A percentile compares a stretch with the other conserved stretches of the same genome.
phyloP scores from a whole-genome alignment of 1,139 yeast genomes.

The Debaryomyces fabryi region DNA sequence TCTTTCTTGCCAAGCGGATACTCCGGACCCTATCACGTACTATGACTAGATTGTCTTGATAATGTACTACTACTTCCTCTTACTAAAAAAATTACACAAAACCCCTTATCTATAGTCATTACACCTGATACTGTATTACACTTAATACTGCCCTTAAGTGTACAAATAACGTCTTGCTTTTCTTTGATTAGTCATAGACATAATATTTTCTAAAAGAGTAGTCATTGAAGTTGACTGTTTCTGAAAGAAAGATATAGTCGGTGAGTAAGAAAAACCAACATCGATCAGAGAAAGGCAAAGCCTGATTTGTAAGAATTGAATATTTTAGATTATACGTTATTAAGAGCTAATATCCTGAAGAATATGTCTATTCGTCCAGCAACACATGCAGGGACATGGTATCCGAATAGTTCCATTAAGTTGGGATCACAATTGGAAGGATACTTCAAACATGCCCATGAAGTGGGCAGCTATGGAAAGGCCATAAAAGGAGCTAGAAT shows the following conservation, averaged over 20 bases:
- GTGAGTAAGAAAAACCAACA: neutral
- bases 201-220: neutral
- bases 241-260: neutral
- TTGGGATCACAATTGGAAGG: conserved; percentile 8
- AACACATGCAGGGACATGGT: conserved; percentile 93
- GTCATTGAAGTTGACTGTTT: neutral
- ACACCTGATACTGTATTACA: neutral
- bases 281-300: neutral
- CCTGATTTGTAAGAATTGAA: neutral
- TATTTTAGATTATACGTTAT: neutral
- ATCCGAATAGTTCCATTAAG: conserved; percentile 44
- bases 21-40: neutral
- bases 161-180: neutral
- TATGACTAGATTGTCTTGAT: neutral
- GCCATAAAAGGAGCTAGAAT: conserved; percentile 62
- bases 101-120: conserved; percentile 1
- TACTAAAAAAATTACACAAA: neutral
- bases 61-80: neutral
- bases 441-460: conserved; percentile 2
- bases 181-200: neutral
- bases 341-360: neutral
- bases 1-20: neutral
- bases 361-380: conserved; percentile 55
- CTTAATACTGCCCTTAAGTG: neutral
- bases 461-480: conserved; percentile 15